Evolutionary conservation across 2,329 filamentous ascomycete species (phyloP), one percentile per base, ranked within the genome.

Genomic region (Fusarium decemcellulare): DNA sequence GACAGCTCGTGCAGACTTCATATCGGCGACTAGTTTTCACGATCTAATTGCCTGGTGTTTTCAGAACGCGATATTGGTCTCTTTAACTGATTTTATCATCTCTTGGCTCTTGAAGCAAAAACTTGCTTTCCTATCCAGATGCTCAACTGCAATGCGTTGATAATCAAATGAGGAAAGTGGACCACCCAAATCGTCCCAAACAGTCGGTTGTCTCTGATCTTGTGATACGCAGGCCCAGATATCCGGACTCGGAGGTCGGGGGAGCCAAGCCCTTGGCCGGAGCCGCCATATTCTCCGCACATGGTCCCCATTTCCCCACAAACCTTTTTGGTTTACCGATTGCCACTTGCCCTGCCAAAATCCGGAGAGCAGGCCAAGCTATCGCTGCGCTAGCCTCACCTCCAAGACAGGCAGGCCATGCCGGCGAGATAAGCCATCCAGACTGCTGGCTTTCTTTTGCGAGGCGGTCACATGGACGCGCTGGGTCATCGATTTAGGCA

Each of bases 391-490:
- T 16, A 29, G n/a, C 42, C 23, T 15, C 15, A 11, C 37, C 50
- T 52, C 44, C 59, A 27, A 54, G 50, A 65, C 37, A 59, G 65
- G 67, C 56, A 71, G 59, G 67, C 57, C 32, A 62, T 61, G 46
- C 56, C 65, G 67, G 34, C 57, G 39, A 50, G 53, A 34, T 50
- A 37, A 59, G 43, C 51, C 34, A 18, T 42, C 48, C 27, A 39
- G 40, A 29, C 30, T 39, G 36, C 8, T 56, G 32, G 11, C 23
- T 16, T 48, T 23, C 36, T 43, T 61, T 30, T 43, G 42, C 37
- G 9, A 56, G 14, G 32, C 34, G 51, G 18, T 61, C 43, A 61
- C 59, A 50, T 50, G 51, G 29, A 56, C 10, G 8, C 12, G 5
- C 9, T 37, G 8, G 8, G 29, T 42, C 12, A n/a, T 55, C 36